Conservation (phyloP, 495 filamentous ascomycete species). For the Podospora pseudoanserina region DNA sequence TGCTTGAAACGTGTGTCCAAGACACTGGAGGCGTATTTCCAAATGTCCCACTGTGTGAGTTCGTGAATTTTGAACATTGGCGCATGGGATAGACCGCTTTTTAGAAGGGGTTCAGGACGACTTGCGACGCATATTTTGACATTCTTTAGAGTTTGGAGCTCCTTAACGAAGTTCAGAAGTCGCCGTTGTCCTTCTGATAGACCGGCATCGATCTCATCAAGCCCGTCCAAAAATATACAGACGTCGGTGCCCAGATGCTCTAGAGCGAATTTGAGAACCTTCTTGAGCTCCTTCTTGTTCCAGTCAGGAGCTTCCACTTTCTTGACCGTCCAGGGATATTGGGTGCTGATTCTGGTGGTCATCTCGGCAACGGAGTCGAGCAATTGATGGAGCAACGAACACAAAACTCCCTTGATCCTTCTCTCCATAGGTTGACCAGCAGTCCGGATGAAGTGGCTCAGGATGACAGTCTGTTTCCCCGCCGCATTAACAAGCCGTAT, state of each 20-base stretch:
- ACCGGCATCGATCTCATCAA: constrained; percentile 13
- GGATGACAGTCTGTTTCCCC: too few species aligned
- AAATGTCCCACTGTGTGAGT: neutral
- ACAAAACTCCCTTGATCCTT: constrained; percentile 15
- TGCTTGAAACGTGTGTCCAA: neutral
- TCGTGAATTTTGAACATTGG: neutral
- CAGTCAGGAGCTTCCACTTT: neutral
- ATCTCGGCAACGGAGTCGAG: neutral
- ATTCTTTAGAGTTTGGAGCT: neutral
- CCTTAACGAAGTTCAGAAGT: neutral
- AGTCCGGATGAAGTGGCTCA: constrained; percentile 12
- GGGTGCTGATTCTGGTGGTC: neutral
- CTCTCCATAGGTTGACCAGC: constrained; percentile 13
- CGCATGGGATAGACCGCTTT: neutral
- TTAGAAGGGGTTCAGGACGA: neutral
- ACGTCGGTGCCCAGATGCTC: neutral
- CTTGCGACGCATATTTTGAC: neutral
- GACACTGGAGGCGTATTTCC: neutral
- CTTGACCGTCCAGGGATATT: too few species aligned
- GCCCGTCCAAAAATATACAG: constrained; percentile 13
- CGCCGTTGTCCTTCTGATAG: neutral
- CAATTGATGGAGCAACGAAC: constrained; percentile 15
- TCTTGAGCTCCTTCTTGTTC: constrained; percentile 1
- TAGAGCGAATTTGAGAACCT: neutral
- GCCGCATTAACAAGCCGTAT: too few species aligned